Evolutionary conservation across 768 basidiomycete genomes (phyloP), one percentile per base, ranked within the genome.

Genomic region (Pluteus cervinus): DNA sequence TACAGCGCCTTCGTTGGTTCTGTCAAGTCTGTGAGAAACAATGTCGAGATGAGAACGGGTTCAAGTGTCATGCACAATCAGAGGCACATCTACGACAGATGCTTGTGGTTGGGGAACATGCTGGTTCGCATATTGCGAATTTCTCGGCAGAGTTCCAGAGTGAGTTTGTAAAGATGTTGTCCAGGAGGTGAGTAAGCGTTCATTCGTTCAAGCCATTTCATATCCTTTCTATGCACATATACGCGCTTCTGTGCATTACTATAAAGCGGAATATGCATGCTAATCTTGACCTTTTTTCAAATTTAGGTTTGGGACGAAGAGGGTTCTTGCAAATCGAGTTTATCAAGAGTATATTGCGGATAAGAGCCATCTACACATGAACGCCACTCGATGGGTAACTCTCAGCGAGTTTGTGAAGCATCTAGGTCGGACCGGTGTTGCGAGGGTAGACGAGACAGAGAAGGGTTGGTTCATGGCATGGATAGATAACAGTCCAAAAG

Each of bases 21-120:
- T 98, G 94, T 54, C 94, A 99, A 71, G 89, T 98, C 48, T 98
- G 96, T 76, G 68, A 97, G 73, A 99, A 99, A 58, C 94, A 98
- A 62, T 98, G 94, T 60, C 72, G 93, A 56, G 88, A 98, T 61
- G 96, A 98, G 68, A 99, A 99, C 61, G 96, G 93, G 12, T 99
- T 98, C 77, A 96, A 96, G 63, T 93, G 90, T 58, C 92, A 97
- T 57, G 75, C 81, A 11, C 74, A 76, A 37, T 88, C 87, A 21
- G 91, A 94, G 59, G 72, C 82, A 1, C 96, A 99, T 63, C 67
- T 98, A 24, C 79, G 96, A 3, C 92, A 97, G 59, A 97, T 99
- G 92, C 76, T 99, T 46, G 82, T 94, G 30, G 90, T 97, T 34
- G 96, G 94, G 25, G 92, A 98, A 62, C 69, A 88, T 57, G 92